Conservation (phyloP, 495 filamentous ascomycete species). For the Ascodesmis nigricans region DNA sequence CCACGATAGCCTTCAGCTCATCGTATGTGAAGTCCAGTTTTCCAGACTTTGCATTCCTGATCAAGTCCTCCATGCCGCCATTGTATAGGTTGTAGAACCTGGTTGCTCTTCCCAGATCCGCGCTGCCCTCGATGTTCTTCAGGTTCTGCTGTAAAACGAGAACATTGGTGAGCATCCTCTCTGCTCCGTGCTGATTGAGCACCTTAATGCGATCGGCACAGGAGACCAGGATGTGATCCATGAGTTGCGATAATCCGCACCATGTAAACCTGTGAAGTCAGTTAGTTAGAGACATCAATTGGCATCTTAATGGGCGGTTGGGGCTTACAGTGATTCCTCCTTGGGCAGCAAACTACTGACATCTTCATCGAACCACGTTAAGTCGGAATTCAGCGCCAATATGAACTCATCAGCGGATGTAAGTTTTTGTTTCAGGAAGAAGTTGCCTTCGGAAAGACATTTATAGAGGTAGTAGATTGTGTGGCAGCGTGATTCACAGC, state of each 20-base stretch:
- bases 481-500: constrained; percentile 66
- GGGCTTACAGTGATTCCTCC: constrained; percentile 30
- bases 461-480: constrained; percentile 45
- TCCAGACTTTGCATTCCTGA: constrained; percentile 19
- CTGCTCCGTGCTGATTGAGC: constrained; percentile 55
- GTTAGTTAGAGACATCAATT: neutral
- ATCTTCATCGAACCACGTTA: constrained; percentile 67
- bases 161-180: constrained; percentile 71
- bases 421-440: constrained; percentile 49
- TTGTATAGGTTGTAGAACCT: constrained; percentile 65
- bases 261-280: constrained; percentile 37
- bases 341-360: constrained; percentile 43
- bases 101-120: constrained; percentile 44
- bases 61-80: constrained; percentile 39
- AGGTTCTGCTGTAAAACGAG: constrained; percentile 87
- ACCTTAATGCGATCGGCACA: constrained; percentile 38
- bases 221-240: constrained; percentile 46
- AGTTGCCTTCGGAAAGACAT: constrained; percentile 39
- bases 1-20: constrained; percentile 60
- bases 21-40: constrained; percentile 47
- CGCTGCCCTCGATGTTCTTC: constrained; percentile 64
- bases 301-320: neutral
- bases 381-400: constrained; percentile 51
- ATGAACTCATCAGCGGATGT: constrained; percentile 61
- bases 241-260: constrained; percentile 45